Evolutionary conservation across 2,329 filamentous ascomycete genomes (phyloP).

Genomic region (Alternaria arbusti): DNA sequence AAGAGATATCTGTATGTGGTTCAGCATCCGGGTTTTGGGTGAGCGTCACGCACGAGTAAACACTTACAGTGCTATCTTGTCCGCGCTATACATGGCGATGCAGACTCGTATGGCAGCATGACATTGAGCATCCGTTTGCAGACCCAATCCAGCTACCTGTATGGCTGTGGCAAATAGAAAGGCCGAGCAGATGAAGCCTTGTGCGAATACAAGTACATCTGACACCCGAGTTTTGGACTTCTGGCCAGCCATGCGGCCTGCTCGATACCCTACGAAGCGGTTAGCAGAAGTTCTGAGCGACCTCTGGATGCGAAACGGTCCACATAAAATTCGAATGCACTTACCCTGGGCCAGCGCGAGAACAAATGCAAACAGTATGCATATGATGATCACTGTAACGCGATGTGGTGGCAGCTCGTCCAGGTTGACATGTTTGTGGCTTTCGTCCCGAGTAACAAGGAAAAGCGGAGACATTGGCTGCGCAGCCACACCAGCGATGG

Average conservation of each 20-base stretch:
- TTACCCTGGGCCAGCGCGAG: conserved; percentile 28
- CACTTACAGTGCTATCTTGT: conserved; percentile 38
- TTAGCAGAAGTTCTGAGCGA: neutral
- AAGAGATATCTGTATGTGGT: conserved; percentile 39
- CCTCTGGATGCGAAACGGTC: no score
- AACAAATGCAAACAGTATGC: conserved; percentile 18
- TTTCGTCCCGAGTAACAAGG: neutral
- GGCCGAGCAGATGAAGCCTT: conserved; percentile 22
- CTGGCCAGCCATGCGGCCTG: conserved; percentile 20
- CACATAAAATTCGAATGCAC: neutral
- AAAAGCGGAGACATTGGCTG: neutral
- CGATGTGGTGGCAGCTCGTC: conserved; percentile 13
- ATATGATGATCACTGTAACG: conserved; percentile 16
- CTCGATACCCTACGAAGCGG: conserved; percentile 21
- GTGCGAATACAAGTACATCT: conserved; percentile 24
- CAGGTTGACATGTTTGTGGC: neutral
- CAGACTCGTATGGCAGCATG: conserved; percentile 44
- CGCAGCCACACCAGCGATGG: neutral
- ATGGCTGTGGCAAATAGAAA: conserved; percentile 40
- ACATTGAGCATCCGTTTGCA: conserved; percentile 35
- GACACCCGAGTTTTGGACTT: conserved; percentile 16
- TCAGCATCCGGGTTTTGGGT: neutral
- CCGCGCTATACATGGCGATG: conserved; percentile 42
- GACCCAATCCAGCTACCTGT: conserved; percentile 34
- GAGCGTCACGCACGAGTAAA: neutral